Evolutionary conservation across 2,329 filamentous ascomycete species (phyloP).

Genomic region (Drechslerella stenobrocha): DNA sequence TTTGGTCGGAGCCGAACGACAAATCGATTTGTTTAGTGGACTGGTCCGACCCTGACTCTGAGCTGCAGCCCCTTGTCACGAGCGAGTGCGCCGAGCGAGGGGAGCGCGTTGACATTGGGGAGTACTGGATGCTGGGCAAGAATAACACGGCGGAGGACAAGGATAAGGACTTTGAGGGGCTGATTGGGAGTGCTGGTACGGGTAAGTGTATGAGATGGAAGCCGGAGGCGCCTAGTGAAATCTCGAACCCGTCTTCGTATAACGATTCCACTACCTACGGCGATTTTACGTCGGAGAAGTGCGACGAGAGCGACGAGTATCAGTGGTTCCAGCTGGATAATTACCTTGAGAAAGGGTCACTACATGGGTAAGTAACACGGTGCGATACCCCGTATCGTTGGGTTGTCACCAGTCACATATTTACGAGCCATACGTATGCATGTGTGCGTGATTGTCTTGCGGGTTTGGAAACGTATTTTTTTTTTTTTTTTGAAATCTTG

Average conservation of each 20-base stretch:
- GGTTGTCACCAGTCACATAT: too few species aligned
- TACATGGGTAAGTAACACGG: constrained; percentile 3
- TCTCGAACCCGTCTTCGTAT: neutral
- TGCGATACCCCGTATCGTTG: neutral
- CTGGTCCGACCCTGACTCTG: constrained; percentile 26
- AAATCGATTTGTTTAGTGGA: constrained; percentile 27
- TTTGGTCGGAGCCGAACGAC: constrained; percentile 15
- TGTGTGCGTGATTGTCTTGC: too few species aligned
- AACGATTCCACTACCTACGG: constrained; percentile 22
- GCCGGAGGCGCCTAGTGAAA: neutral
- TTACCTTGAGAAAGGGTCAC: neutral
- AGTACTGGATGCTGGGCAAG: constrained; percentile 8
- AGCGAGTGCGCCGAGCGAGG: neutral
- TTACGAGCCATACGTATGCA: too few species aligned
- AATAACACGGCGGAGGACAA: constrained; percentile 5
- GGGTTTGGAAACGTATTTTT: too few species aligned
- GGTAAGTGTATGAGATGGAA: constrained; percentile 30
- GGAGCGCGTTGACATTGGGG: constrained; percentile 10
- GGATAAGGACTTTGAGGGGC: constrained; percentile 12
- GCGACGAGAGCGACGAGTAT: constrained; percentile 19
- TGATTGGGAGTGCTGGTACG: constrained; percentile 23
- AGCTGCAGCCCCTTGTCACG: constrained; percentile 21
- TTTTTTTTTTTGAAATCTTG: too few species aligned
- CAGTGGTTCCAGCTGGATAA: constrained; percentile 23
- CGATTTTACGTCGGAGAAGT: constrained; percentile 26